Evolutionary conservation across 768 basidiomycete species (phyloP), one percentile per base, ranked within the genome.

Genomic region (Russula virescens): DNA sequence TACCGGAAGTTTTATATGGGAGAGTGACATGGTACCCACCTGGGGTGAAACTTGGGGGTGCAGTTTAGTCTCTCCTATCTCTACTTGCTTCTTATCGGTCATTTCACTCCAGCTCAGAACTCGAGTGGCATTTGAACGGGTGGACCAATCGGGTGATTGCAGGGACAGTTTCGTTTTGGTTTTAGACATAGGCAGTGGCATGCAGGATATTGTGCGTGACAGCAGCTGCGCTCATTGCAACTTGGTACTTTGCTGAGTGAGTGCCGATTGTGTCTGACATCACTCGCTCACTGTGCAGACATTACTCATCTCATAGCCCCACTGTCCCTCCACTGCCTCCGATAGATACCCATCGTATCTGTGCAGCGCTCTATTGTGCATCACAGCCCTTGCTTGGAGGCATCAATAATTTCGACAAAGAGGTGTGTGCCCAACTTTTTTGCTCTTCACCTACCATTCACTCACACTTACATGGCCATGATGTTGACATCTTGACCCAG

Each of bases 11-110:
- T 91, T 91, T 67, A 78, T 83, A 75, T 83, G 80, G 78, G 80
- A 80, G 57, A 71, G 69, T n/a, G 70, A 74, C 58, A 71, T 71
- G 47, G 83, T 82, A 60, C 85, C 85, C 42, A 89, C 88, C 11
- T 91, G 89, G 90, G 88, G 89, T 54, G 88, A 91, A 75, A 88
- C 87, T 25, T 79, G 85, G 50, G 89, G 89, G 88, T 89, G 68
- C 74, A 86, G 76, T 16, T 35, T 23, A n/a, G 65, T 19, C 43
- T 46, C 38, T 58, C 21, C 42, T 47, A 34, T 23, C n/a, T 95
- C 75, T 83, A 92, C 42, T 77, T 91, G 1, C 79, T 95, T 16
- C 76, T 95, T 3, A 77, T 87, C 42, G 89, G 90, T 4, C 82
- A 88, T 67, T 69, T 70, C n/a, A 71, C 78, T 69, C 65, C 70